Conservation (phyloP, 2,329 filamentous ascomycete species). For the Stachybotrys elegans region DNA sequence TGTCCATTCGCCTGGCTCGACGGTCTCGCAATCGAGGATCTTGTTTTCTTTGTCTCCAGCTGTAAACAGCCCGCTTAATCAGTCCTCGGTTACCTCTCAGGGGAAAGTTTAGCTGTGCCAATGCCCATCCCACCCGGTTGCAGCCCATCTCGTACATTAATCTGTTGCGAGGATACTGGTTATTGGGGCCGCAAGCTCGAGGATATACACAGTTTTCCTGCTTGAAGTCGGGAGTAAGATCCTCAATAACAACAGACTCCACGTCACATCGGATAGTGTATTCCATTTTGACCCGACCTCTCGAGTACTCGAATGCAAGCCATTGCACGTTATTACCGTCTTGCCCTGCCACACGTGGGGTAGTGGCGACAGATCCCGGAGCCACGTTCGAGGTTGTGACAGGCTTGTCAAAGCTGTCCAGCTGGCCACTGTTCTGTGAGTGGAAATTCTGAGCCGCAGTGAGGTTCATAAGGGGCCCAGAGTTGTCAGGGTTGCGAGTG, state of each 20-base stretch:
- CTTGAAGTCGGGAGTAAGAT: slow-evolving; percentile 83
- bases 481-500: too few relatives aligned
- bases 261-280: slow-evolving; percentile 98
- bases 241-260: slow-evolving; percentile 89
- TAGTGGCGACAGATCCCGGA: slow-evolving; percentile 93
- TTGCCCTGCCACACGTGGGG: slow-evolving; percentile 87
- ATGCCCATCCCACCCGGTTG: slow-evolving; percentile 98
- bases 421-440: slow-evolving; percentile 30
- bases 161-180: slow-evolving; percentile 93
- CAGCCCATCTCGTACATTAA: slow-evolving; percentile 97
- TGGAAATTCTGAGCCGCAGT: slow-evolving; percentile 30
- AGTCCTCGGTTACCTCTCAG: slow-evolving; percentile 89
- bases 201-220: slow-evolving; percentile 98
- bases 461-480: too few relatives aligned
- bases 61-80: slow-evolving; percentile 95
- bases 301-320: slow-evolving; percentile 98
- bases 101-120: slow-evolving; percentile 87
- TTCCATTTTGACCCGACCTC: slow-evolving; percentile 97
- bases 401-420: slow-evolving; percentile 31
- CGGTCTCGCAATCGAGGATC: slow-evolving; percentile 86
- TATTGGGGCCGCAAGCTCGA: slow-evolving; percentile 88
- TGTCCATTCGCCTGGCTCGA: slow-evolving; percentile 89
- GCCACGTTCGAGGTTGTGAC: slow-evolving; percentile 75
- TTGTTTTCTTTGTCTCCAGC: slow-evolving; percentile 98
- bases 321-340: slow-evolving; percentile 96